phyloP scores from a whole-genome alignment of 345 rosid genomes.

The Dipteronia dyeriana region DNA sequence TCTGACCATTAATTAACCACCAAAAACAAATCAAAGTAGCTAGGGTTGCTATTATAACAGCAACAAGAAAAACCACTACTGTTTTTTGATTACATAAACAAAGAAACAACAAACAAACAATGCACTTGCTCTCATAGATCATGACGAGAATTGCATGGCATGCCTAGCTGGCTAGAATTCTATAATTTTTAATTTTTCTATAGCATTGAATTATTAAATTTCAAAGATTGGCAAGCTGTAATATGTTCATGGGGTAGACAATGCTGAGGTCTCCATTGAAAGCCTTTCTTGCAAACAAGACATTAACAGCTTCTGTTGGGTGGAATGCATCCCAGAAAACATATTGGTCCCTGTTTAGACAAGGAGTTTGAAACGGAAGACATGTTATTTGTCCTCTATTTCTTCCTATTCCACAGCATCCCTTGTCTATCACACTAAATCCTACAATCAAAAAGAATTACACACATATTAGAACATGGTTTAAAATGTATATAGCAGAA shows the following conservation, averaged over 20 bases:
- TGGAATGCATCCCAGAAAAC: conserved; percentile 98
- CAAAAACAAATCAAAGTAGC: conserved; percentile 9
- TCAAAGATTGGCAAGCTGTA: conserved; percentile 60
- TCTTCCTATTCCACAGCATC: conserved; percentile 89
- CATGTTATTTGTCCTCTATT: conserved; percentile 94
- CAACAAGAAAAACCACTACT: not conserved
- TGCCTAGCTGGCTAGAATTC: not conserved
- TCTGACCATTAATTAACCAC: not conserved
- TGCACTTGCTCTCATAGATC: not conserved
- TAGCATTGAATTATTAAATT: not conserved
- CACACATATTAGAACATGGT: not conserved
- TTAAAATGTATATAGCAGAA: too few species aligned
- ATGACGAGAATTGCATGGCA: not conserved
- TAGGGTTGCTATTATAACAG: not conserved
- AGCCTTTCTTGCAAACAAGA: conserved; percentile 70
- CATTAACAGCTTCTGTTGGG: conserved; percentile 91
- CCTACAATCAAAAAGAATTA: conserved; percentile 34
- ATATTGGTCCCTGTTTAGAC: conserved; percentile 63
- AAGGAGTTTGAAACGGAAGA: conserved; percentile 89
- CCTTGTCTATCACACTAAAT: conserved; percentile 67
- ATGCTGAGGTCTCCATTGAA: conserved; percentile 58
- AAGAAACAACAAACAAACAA: not conserved
- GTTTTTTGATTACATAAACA: conserved; percentile 8
- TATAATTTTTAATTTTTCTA: too few species aligned
- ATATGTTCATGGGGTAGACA: conserved; percentile 75